Evolutionary conservation across 257 asterid species (phyloP), one percentile per base, ranked within the genome.

Genomic region (Gentiana dahurica): DNA sequence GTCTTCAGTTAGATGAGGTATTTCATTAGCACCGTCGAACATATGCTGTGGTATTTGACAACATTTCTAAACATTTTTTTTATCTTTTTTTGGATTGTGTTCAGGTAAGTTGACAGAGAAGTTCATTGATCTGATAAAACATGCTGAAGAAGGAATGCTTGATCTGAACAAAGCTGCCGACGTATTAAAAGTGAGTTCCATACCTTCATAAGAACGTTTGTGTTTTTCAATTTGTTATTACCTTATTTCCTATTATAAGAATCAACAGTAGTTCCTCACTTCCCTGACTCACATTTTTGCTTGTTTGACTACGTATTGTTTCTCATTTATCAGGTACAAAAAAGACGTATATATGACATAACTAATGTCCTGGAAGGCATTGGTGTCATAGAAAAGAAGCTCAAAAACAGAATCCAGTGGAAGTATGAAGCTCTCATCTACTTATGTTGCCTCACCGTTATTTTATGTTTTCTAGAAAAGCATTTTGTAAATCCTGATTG

Each of bases 281-380:
- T 7, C 11, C 10, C 46, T 10, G 8, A 2, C 24, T 41, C 46
- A 41, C 46, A 5, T 41, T 7, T 41, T 5, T 41, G 46, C 46
- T 5, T 41, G 46, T 41, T 10, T 41, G 9, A 41, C 46, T 41
- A 7, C 6, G 9, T 41, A 4, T 41, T 1, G 66, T 58, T 38
- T 63, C 58, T 63, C 59, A 45, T 39, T 39, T 65, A 65, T 71
- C 94, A 92, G 99, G 99, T 92, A 43, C 99, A 88, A 72, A 86
- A 85, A 79, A 81, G 92, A 81, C 97, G 95, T 67, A 92, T 92
- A 77, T 88, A 88, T 70, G 97, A 88, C 71, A 88, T 92, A 78
- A 92, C 99, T 65, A 86, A 88, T 77, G 95, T 86, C 68, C 93
- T 92, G 61, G 95, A 86, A 80, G 97, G 95, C 81, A 79, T 86